Conservation (phyloP, 345 rosid species). For the Garcia nutans region DNA sequence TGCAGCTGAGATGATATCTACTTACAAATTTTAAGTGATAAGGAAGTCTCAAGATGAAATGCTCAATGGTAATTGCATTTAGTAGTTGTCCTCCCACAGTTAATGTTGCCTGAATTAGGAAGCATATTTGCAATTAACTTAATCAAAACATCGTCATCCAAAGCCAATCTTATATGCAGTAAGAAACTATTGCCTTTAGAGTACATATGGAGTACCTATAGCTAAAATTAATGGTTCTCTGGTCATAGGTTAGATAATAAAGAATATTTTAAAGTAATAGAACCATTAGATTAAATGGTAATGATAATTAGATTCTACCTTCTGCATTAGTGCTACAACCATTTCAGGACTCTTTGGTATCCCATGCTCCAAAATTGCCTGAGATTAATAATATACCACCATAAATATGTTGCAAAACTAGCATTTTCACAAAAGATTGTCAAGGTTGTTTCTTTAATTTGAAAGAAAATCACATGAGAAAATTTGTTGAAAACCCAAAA, state of each 20-base stretch:
- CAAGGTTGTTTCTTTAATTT: not conserved
- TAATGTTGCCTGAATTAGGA: conserved; percentile 62
- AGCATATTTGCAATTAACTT: not conserved
- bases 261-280: not conserved
- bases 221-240: not conserved
- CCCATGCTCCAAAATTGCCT: conserved; percentile 85
- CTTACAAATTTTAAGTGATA: conserved; percentile 88
- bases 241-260: too few species aligned
- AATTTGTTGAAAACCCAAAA: not conserved
- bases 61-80: conserved; percentile 83
- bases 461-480: not conserved
- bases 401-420: conserved; percentile 10
- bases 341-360: conserved; percentile 71
- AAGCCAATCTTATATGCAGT: not conserved
- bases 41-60: conserved; percentile 87
- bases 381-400: conserved; percentile 1
- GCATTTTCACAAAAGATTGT: conserved; percentile 5
- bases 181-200: not conserved
- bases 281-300: not conserved
- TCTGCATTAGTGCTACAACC: conserved; percentile 82
- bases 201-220: not conserved
- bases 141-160: not conserved
- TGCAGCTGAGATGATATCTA: not conserved
- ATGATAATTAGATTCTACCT: conserved; percentile 44
- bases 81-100: conserved; percentile 70